Evolutionary conservation across 202 grass and related monocot species (phyloP).

Genomic region (Alloteropsis angusta): DNA sequence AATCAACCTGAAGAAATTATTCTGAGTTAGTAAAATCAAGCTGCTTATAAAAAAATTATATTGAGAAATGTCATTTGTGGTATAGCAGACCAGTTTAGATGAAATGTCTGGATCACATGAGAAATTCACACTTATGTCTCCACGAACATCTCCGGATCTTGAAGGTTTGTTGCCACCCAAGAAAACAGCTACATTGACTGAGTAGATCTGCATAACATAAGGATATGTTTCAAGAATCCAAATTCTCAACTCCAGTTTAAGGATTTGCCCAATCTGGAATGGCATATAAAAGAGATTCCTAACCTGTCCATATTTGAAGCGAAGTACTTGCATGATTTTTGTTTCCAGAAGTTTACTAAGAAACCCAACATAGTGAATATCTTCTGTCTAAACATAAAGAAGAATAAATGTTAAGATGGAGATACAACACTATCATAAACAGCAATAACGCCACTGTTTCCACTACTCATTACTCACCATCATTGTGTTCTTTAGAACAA

Average conservation of each 20-base stretch:
- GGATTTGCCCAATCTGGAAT: constrained; percentile 2
- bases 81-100: constrained; percentile 68
- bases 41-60: background rate
- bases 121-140: constrained; percentile 95
- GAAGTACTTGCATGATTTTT: constrained; percentile 97
- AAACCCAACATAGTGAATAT: constrained; percentile 96
- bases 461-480: constrained; percentile 70
- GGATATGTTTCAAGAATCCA: constrained; percentile 18
- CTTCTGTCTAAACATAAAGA: constrained; percentile 55
- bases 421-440: background rate
- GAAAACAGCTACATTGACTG: constrained; percentile 84
- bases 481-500: constrained; percentile 64
- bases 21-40: constrained; percentile 19
- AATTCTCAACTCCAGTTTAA: constrained; percentile 22
- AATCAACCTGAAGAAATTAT: constrained; percentile 63
- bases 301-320: constrained; percentile 98
- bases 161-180: constrained; percentile 99
- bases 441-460: constrained; percentile 2
- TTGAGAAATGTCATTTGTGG: background rate
- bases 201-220: constrained; percentile 30
- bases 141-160: constrained; percentile 79
- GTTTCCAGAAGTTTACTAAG: constrained; percentile 96
- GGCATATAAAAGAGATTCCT: constrained; percentile 11
- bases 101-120: constrained; percentile 93
- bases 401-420: constrained; percentile 17